Base-by-base conservation (phyloP, 306 rosid species). In the Cicer pinnatifidum region DNA sequence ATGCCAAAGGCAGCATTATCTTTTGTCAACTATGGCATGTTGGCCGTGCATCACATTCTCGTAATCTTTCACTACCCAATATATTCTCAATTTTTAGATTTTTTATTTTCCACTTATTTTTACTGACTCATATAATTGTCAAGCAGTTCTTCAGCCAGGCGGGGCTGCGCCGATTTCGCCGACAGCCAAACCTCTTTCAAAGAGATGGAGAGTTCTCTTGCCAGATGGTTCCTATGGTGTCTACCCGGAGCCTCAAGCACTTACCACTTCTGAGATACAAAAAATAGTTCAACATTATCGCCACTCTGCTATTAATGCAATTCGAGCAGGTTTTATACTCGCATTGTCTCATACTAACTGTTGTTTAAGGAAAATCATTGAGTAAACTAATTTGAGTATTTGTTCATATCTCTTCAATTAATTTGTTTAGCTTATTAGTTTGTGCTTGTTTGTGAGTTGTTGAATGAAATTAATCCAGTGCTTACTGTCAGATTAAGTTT, bases 1-100 rank as follows among this genome's bases (percentile, higher is more conserved):
- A 94, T 76, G 91, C 87, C 62, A 88, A 89, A 71, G 95, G 99
- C 58, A 79, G 86, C 84, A 54, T 89, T 33, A 76, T 91, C 75
- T 94, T 89, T 79, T 91, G 97, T 82, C 99, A 94, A 72, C 86
- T 94, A 7, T 94, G 99, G 95, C 99, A 91, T 52, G 99, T 91
- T 2, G 99, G 99, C 40, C 91, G 97, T 58, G 97, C 97, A 4
- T 91, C 99, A 11, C 97, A 88, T 78, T 80, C 76, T 20, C 23
- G 23, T 20, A 20, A 17, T 17, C 19, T 17, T 17, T 17, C 19
- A 17, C 19, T 17, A 17, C 19, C 19, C 19, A 17, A 17, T 17
- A 17, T 17, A 17, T 17, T 17, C 19, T 17, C 19, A 17, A 17
- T 17, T 17, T 17, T 17, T 0, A 17, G 19, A 17, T 17, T 17